Evolutionary conservation across 2,329 filamentous ascomycete species (phyloP).

Genomic region (Alternaria panax): DNA sequence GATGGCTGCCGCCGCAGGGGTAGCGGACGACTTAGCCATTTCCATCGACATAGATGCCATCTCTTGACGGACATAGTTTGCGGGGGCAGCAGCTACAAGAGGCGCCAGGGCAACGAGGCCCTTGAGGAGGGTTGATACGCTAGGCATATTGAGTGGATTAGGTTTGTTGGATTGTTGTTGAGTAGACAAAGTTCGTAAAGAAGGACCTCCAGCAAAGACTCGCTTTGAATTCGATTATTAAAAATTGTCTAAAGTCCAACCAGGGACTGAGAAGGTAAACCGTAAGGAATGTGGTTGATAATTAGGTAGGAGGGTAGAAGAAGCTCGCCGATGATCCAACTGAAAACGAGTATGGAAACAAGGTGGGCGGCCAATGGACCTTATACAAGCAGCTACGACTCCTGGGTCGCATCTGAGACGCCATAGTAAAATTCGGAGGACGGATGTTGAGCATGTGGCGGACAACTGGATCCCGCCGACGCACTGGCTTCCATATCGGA

Average conservation of each 20-base stretch:
- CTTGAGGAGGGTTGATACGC: conserved; percentile 46
- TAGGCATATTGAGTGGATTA: conserved; percentile 49
- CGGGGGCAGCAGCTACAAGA: conserved; percentile 42
- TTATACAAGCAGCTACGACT: conserved; percentile 47
- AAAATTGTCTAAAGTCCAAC: conserved; percentile 49
- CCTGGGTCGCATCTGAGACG: conserved; percentile 47
- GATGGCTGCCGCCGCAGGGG: conserved; percentile 22
- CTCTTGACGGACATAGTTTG: conserved; percentile 35
- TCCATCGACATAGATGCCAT: conserved; percentile 15
- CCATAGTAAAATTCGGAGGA: conserved; percentile 47
- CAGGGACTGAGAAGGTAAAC: conserved; percentile 50
- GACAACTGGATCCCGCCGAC: conserved; percentile 43
- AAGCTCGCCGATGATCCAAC: conserved; percentile 47
- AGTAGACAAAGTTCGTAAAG: conserved; percentile 28
- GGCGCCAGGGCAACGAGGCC: conserved; percentile 48
- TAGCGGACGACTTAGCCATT: background rate
- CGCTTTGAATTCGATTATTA: conserved; percentile 49
- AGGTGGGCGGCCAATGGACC: conserved; percentile 48
- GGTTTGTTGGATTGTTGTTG: conserved; percentile 31
- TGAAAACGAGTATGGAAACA: conserved; percentile 49
- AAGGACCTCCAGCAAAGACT: conserved; percentile 49
- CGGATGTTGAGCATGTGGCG: conserved; percentile 45
- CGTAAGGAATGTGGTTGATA: conserved; percentile 47
- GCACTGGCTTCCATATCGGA: conserved; percentile 40
- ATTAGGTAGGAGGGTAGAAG: conserved; percentile 47